A percentile compares a stretch with the other conserved stretches of the same genome.
phyloP scores from a whole-genome alignment of 306 rosid genomes.

The Cercis canadensis region DNA sequence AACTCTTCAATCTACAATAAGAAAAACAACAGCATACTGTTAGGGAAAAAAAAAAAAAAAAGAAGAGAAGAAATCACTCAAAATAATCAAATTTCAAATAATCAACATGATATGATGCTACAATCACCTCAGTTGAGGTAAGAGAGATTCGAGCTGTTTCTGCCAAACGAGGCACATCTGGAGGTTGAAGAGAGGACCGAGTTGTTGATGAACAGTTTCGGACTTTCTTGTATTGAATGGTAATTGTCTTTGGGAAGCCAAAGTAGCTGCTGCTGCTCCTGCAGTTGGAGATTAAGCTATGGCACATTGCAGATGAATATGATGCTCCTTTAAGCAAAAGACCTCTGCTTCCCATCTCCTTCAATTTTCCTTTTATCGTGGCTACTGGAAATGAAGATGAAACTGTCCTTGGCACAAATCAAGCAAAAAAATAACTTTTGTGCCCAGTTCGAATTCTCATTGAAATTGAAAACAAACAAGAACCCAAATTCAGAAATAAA shows the following conservation, averaged over 20 bases:
- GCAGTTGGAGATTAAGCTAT: slow-evolving; percentile 33
- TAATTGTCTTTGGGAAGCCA: slow-evolving; percentile 15
- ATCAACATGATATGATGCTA: neutral
- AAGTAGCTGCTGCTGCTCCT: slow-evolving; percentile 8
- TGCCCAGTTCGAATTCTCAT: no score
- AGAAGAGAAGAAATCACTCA: neutral
- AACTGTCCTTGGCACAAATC: no score
- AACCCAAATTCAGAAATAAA: no score
- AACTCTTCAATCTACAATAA: slow-evolving; percentile 67
- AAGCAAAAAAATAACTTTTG: no score
- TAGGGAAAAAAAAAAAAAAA: neutral
- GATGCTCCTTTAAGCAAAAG: slow-evolving; percentile 19
- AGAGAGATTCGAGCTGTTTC: slow-evolving; percentile 81
- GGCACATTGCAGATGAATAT: slow-evolving; percentile 13
- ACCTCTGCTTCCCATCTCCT: slow-evolving; percentile 19
- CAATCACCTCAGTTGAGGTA: slow-evolving; percentile 62
- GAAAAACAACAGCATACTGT: neutral
- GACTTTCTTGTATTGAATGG: neutral
- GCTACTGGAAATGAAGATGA: neutral
- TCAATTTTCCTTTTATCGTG: neutral
- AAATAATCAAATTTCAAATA: slow-evolving; percentile 1
- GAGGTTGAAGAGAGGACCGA: slow-evolving; percentile 63
- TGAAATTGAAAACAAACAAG: no score
- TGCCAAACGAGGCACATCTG: slow-evolving; percentile 71
- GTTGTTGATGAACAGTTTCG: slow-evolving; percentile 41